phyloP scores from a whole-genome alignment of 2,329 filamentous ascomycete genomes.

The Myriosclerotinia duriaeana region DNA sequence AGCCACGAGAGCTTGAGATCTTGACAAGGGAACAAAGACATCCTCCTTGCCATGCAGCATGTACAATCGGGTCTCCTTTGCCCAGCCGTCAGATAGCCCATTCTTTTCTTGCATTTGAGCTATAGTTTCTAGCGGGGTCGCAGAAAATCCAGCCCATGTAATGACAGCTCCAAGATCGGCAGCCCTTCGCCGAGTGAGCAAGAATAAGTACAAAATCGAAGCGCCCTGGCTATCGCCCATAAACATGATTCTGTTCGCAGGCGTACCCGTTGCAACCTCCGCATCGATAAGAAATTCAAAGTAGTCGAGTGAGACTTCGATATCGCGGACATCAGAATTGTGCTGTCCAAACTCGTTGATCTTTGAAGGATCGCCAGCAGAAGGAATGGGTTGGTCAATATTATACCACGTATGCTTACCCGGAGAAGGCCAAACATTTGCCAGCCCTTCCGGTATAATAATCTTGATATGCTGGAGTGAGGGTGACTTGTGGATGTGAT shows the following conservation, averaged over 20 bases:
- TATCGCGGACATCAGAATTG: conserved; percentile 24
- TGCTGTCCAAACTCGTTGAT: conserved; percentile 14
- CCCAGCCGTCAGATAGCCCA: conserved; percentile 22
- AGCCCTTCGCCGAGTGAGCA: conserved; percentile 23
- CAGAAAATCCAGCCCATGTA: conserved; percentile 23
- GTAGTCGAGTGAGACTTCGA: conserved; percentile 25
- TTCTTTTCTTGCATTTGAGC: conserved; percentile 22
- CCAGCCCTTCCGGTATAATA: conserved; percentile 25
- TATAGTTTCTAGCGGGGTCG: conserved; percentile 23
- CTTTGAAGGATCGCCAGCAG: conserved; percentile 15
- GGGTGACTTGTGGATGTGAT: conserved; percentile 26
- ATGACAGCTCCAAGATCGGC: conserved; percentile 23
- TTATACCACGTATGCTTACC: conserved; percentile 25
- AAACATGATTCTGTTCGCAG: conserved; percentile 24
- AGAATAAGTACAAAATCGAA: conserved; percentile 23
- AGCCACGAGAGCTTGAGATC: conserved; percentile 14
- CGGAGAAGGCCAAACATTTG: conserved; percentile 19
- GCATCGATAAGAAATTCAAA: conserved; percentile 24
- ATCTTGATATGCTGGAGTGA: conserved; percentile 26
- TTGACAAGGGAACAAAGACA: conserved; percentile 23
- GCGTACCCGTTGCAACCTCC: conserved; percentile 21
- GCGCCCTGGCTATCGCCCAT: conserved; percentile 29
- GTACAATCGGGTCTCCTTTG: conserved; percentile 24
- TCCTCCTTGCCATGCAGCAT: conserved; percentile 27
- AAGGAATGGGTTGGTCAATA: conserved; percentile 24